phyloP scores from a whole-genome alignment of 176 grass and related monocot genomes.

The Saccharum officinarum region DNA sequence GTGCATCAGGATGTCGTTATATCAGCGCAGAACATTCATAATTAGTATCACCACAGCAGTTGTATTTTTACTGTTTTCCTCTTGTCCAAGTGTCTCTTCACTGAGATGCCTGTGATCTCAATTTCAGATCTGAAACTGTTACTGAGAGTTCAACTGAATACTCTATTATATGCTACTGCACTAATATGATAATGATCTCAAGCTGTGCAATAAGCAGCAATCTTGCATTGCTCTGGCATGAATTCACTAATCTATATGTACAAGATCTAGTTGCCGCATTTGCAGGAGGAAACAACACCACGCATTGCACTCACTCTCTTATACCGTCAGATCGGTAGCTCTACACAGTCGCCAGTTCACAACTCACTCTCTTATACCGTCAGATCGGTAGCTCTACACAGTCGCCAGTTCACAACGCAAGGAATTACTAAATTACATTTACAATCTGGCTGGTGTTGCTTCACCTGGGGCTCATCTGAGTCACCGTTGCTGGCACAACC shows the following conservation, averaged over 20 bases:
- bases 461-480: constrained; percentile 63
- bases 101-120: constrained; percentile 18
- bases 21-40: constrained; percentile 42
- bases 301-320: constrained; percentile 1
- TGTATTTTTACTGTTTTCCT: constrained; percentile 26
- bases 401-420: background rate
- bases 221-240: constrained; percentile 29
- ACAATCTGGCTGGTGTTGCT: background rate
- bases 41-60: constrained; percentile 36
- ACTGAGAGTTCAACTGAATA: constrained; percentile 1
- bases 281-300: background rate
- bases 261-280: constrained; percentile 40
- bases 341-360: too few relatives aligned
- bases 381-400: background rate
- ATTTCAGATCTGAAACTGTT: constrained; percentile 17
- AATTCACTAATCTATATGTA: constrained; percentile 42
- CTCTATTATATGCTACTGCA: background rate
- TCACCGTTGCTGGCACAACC: constrained; percentile 29
- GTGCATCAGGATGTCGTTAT: constrained; percentile 19
- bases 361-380: constrained; percentile 25
- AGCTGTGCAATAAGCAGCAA: constrained; percentile 30
- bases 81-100: background rate
- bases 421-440: background rate
- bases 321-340: too few relatives aligned
- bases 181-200: background rate